Evolutionary conservation across 2,329 filamentous ascomycete genomes (phyloP).

Genomic region (Trichoderma lentiforme): DNA sequence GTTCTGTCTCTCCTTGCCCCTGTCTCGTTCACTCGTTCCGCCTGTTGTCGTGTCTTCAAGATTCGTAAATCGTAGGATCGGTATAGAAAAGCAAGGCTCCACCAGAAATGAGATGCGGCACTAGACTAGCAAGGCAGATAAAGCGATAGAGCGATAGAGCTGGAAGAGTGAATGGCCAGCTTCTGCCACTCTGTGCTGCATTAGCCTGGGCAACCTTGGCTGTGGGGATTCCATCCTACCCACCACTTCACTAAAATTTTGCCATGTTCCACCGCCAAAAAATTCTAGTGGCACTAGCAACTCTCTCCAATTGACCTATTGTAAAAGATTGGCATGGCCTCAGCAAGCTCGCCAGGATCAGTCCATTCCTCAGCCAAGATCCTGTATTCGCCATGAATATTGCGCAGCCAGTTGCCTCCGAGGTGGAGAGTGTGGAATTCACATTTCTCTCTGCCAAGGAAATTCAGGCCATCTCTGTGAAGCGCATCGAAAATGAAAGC

Average conservation of each 20-base stretch:
- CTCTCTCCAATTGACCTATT: slow-evolving; percentile 5
- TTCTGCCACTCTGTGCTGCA: background rate
- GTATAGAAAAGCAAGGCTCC: background rate
- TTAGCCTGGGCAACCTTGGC: background rate
- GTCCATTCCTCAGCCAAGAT: slow-evolving; percentile 3
- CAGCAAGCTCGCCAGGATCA: slow-evolving; percentile 14
- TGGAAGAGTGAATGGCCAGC: background rate
- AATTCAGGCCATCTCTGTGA: slow-evolving; percentile 85
- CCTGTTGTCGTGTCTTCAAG: background rate
- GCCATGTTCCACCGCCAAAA: slow-evolving; percentile 47
- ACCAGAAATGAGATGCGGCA: background rate
- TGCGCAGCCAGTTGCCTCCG: slow-evolving; percentile 77
- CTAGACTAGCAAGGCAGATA: background rate
- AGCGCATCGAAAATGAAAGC: slow-evolving; percentile 85
- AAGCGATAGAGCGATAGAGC: background rate
- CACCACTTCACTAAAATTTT: slow-evolving; percentile 33
- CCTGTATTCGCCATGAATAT: slow-evolving; percentile 56
- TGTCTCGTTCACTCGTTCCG: background rate
- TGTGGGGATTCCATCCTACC: slow-evolving; percentile 3
- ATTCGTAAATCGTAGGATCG: background rate
- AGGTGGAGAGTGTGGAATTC: slow-evolving; percentile 86
- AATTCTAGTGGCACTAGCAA: slow-evolving; percentile 23
- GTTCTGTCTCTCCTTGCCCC: background rate
- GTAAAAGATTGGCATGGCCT: slow-evolving; percentile 16
- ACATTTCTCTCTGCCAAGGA: slow-evolving; percentile 77